Conservation (phyloP, 805 yeast species). For the Wickerhamomyces mucosus region DNA sequence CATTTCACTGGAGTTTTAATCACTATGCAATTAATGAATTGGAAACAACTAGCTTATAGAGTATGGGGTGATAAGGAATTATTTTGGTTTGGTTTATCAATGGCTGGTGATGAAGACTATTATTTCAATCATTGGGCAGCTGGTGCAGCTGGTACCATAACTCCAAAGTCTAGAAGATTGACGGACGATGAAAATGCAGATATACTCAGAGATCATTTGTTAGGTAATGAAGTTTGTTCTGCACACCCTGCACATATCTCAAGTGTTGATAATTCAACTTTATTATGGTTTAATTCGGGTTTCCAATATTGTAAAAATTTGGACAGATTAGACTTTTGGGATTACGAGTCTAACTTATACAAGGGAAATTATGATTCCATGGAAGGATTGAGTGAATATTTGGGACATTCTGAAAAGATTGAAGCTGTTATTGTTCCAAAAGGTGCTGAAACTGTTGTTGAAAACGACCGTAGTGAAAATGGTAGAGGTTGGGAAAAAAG, state of each 20-base stretch:
- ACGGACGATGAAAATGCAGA: conserved; percentile 10
- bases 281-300: conserved; percentile 57
- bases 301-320: conserved; percentile 35
- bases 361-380: conserved; percentile 4
- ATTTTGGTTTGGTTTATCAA: conserved; percentile 52
- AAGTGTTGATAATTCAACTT: conserved; percentile 34
- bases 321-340: conserved; percentile 21
- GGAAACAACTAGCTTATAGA: conserved; percentile 32
- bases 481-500: conserved; percentile 34
- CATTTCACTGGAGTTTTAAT: conserved; percentile 44
- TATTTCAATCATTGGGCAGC: conserved; percentile 44
- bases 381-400: conserved; percentile 24
- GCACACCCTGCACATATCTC: conserved; percentile 53
- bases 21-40: conserved; percentile 29
- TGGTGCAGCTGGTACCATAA: conserved; percentile 45
- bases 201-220: conserved; percentile 10
- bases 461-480: conserved; percentile 34
- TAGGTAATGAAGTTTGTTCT: conserved; percentile 39
- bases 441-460: conserved; percentile 25
- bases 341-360: conserved; percentile 19
- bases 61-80: conserved; percentile 64
- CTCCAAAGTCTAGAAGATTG: conserved; percentile 11
- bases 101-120: conserved; percentile 45
- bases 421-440: conserved; percentile 42
- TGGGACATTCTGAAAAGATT: conserved; percentile 29